phyloP scores from a whole-genome alignment of 202 grass and related monocot genomes.

The Schoenoplectus triqueter region DNA sequence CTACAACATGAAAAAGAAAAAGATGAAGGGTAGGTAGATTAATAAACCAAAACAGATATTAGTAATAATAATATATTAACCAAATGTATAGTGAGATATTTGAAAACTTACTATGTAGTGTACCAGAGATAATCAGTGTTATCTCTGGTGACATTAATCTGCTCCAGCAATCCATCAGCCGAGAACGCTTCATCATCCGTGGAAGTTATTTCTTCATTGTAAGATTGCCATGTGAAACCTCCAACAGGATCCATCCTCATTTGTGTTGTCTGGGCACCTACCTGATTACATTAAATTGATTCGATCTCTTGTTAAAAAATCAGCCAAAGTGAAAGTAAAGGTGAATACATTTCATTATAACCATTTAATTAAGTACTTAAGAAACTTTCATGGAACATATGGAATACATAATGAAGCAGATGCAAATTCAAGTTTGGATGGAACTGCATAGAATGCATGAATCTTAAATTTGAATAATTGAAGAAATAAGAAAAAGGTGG shows the following conservation, averaged over 20 bases:
- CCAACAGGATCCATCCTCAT: slow-evolving; percentile 89
- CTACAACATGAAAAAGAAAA: slow-evolving; percentile 53
- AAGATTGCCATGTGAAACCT: slow-evolving; percentile 80
- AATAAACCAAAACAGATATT: slow-evolving; percentile 23
- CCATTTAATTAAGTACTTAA: not conserved
- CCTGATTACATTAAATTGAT: slow-evolving; percentile 48
- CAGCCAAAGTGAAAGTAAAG: not conserved
- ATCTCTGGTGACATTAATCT: slow-evolving; percentile 97
- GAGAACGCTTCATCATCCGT: slow-evolving; percentile 57
- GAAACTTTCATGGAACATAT: slow-evolving; percentile 1
- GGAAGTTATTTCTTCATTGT: slow-evolving; percentile 78
- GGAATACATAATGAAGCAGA: slow-evolving; percentile 23
- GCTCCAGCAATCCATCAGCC: slow-evolving; percentile 81
- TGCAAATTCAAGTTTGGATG: slow-evolving; percentile 17
- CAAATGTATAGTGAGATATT: slow-evolving; percentile 17
- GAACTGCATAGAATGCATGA: not conserved
- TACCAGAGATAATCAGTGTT: slow-evolving; percentile 97
- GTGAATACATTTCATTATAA: slow-evolving; percentile 18
- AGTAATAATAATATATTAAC: not conserved
- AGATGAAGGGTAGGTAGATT: not conserved
- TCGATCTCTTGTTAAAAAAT: not conserved
- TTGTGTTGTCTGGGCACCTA: slow-evolving; percentile 78
- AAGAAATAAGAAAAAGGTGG: not conserved
- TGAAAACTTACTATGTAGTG: slow-evolving; percentile 76
- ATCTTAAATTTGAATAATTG: not conserved